Conservation (phyloP, 2,329 filamentous ascomycete species). For the Byssochlamys sp. region DNA sequence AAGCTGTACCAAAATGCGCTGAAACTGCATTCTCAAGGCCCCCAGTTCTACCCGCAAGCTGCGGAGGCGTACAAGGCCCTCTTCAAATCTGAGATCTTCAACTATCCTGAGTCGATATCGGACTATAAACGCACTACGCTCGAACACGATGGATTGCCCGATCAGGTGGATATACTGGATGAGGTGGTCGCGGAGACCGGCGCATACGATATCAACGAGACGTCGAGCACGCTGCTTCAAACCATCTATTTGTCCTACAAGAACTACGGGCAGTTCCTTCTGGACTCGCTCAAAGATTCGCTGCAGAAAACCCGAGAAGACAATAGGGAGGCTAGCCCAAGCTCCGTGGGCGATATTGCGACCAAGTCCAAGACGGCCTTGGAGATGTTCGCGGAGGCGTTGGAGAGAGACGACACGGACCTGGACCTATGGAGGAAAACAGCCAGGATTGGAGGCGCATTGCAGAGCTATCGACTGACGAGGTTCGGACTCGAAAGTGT, state of each 20-base stretch:
- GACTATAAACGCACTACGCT: conserved; percentile 66
- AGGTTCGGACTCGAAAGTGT: conserved; percentile 57
- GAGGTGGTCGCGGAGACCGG: conserved; percentile 19
- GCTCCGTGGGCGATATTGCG: conserved; percentile 14
- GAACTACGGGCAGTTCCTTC: conserved; percentile 81
- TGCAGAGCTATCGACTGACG: conserved; percentile 50
- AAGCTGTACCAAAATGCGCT: conserved; percentile 88
- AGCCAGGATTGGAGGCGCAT: conserved; percentile 47
- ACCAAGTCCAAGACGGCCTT: conserved; percentile 37
- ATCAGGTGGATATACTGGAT: conserved; percentile 38
- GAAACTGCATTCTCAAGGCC: conserved; percentile 82
- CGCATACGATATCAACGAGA: conserved; percentile 55
- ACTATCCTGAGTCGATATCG: conserved; percentile 74
- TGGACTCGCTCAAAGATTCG: conserved; percentile 61
- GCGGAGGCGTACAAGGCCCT: conserved; percentile 71
- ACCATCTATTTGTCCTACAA: conserved; percentile 90
- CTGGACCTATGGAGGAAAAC: conserved; percentile 55
- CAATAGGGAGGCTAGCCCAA: conserved; percentile 8
- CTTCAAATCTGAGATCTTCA: conserved; percentile 88
- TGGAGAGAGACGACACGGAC: conserved; percentile 57
- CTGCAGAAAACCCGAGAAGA: conserved; percentile 17
- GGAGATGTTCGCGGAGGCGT: conserved; percentile 49
- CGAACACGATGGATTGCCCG: conserved; percentile 30
- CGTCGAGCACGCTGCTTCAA: conserved; percentile 72
- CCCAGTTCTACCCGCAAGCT: conserved; percentile 64